Base-by-base conservation (phyloP, 1,284 basidiomycete species). In the Leccinum colubrinum region DNA sequence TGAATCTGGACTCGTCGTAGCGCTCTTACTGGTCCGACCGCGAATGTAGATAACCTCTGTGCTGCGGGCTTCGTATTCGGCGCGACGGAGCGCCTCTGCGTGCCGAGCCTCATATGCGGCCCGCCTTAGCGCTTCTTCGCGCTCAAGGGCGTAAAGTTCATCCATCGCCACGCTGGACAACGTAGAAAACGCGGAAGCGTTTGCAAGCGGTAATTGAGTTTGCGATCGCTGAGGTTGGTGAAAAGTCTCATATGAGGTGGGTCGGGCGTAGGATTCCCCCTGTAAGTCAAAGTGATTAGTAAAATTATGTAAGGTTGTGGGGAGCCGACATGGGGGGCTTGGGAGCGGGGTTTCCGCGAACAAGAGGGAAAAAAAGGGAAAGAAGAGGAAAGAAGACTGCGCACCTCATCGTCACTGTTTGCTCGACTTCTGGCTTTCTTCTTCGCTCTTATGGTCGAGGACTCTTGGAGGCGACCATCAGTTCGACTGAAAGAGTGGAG, bases 81-180 rank as follows among this genome's bases (percentile, higher is more conserved):
- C 93, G 20, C 92, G 83, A 33, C 92, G 83, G 60, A 94, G 82
- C 3, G 90, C 90, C 64, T 93, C 92, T 53, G 86, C 84, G 68
- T 91, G 92, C 9, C 87, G 83, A 14, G 90, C 83, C 71, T 95
- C 93, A 76, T 91, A 96, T 71, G 94, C 91, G 6, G 92, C 93
- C 43, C 94, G 82, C 25, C 94, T 83, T 52, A 88, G 75, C 1
- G 93, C 91, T 73, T 96, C 94, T 66, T 88, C 83, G 43, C 87
- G 87, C 75, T 96, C 94, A n/a, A 96, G 84, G 66, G 87, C 86
- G 70, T 90, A 89, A 0, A 96, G 83, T 74, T 95, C 92, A 61
- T 93, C 92, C 75, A 94, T 90, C 2, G 94, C 93, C 43, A 93
- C 83, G 20, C 84, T 87, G 9, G 91, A 93, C 27, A 95, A 78